These are phyloP conservation scores for Cephalotrichum gorgonifer DNA, from an alignment of 2,329 filamentous ascomycete genomes.

Conservation along the genomic window DNA sequence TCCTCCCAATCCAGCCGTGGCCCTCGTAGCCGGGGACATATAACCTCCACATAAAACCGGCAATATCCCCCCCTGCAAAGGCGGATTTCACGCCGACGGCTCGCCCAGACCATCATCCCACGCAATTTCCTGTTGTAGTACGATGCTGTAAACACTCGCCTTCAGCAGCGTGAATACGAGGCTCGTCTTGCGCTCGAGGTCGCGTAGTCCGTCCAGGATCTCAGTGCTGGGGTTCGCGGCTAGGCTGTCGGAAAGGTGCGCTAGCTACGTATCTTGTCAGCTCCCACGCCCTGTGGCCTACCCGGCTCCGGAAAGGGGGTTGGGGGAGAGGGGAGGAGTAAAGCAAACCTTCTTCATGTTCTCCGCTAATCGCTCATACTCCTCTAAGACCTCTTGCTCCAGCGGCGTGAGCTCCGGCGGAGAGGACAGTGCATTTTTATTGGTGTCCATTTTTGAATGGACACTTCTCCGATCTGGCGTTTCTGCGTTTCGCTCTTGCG, in stretches of 20 bases:
- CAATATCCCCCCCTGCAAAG: too few species aligned
- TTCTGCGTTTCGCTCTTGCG: not conserved
- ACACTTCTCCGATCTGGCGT: too few species aligned
- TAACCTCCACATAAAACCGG: too few species aligned
- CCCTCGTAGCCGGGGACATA: too few species aligned
- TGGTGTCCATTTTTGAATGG: slow-evolving; percentile 4
- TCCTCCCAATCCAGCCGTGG: too few species aligned
- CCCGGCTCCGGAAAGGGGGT: not conserved
- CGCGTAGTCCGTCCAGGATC: slow-evolving; percentile 75
- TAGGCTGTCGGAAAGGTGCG: slow-evolving; percentile 54
- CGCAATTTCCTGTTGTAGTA: slow-evolving; percentile 91
- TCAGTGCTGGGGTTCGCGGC: slow-evolving; percentile 64
- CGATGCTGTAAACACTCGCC: slow-evolving; percentile 97
- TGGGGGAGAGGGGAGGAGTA: not conserved
- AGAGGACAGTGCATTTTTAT: slow-evolving; percentile 12
- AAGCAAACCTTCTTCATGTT: slow-evolving; percentile 76
- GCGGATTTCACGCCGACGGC: too few species aligned
- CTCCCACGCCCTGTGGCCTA: not conserved
- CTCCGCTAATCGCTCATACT: slow-evolving; percentile 76
- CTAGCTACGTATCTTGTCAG: not conserved
- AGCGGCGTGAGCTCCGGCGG: slow-evolving; percentile 60
- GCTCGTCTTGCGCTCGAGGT: slow-evolving; percentile 88
- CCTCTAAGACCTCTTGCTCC: slow-evolving; percentile 89
- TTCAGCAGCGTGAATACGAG: slow-evolving; percentile 93
- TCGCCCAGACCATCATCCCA: slow-evolving; percentile 46